Evolutionary conservation across 192 early-diverging fungal genomes (phyloP).

Genomic region (Pilaira anomala): DNA sequence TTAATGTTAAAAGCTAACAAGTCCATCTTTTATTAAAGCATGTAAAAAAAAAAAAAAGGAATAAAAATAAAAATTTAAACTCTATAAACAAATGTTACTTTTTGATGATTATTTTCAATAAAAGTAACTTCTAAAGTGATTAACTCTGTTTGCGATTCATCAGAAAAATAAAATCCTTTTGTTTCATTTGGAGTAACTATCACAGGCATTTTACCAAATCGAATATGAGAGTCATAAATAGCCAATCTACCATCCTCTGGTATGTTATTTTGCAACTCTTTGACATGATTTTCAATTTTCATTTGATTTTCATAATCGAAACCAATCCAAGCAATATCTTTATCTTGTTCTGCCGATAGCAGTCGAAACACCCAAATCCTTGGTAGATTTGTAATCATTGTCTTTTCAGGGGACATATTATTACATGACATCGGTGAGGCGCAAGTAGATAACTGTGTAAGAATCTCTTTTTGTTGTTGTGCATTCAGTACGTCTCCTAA

Average conservation of each 20-base stretch:
- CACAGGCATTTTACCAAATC: slow-evolving; percentile 3
- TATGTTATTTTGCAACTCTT: background rate
- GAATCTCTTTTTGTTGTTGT: background rate
- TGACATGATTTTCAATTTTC: background rate
- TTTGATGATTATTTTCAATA: slow-evolving; percentile 2
- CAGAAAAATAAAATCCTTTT: background rate
- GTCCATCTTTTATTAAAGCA: background rate
- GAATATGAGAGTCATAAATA: slow-evolving; percentile 12
- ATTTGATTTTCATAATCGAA: slow-evolving; percentile 22
- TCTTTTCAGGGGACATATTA: background rate
- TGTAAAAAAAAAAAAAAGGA: background rate
- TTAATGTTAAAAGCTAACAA: slow-evolving; percentile 11
- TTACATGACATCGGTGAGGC: background rate
- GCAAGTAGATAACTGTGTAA: background rate
- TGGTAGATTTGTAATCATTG: background rate
- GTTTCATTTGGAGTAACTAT: background rate
- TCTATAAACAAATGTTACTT: slow-evolving; percentile 17
- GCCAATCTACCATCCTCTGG: background rate
- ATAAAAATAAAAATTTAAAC: background rate
- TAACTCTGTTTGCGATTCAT: background rate
- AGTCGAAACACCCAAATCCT: slow-evolving; percentile 14
- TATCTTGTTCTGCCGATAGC: background rate
- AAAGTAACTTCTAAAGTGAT: slow-evolving; percentile 5
- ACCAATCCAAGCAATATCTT: slow-evolving; percentile 1
- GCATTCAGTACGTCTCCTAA: background rate